These are phyloP conservation scores for Lomentospora prolificans DNA, from an alignment of 2,329 filamentous ascomycete genomes.

Conservation along the genomic window DNA sequence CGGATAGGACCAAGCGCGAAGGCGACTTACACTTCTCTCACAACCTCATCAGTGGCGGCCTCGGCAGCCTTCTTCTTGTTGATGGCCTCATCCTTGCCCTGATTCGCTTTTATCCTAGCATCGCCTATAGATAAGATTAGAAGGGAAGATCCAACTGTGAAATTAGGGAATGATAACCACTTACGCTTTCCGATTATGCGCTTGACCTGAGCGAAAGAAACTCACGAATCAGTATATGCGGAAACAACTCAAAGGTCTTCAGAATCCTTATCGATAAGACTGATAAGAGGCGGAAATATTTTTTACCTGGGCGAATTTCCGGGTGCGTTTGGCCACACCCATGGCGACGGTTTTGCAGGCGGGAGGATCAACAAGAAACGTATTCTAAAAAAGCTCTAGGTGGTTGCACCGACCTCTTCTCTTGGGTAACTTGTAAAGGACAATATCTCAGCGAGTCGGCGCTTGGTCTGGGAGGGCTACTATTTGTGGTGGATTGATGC, in stretches of 20 bases:
- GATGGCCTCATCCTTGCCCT: constrained; percentile 51
- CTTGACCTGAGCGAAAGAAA: constrained; percentile 49
- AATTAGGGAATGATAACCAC: not conserved
- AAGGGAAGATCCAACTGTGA: not conserved
- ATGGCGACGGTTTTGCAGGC: constrained; percentile 34
- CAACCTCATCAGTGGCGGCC: constrained; percentile 47
- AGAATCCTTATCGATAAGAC: constrained; percentile 19
- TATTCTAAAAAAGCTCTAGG: no score
- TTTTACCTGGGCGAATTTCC: constrained; percentile 70
- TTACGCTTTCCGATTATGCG: constrained; percentile 62
- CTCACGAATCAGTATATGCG: constrained; percentile 6
- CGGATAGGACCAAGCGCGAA: constrained; percentile 3
- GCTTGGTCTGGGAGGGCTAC: no score
- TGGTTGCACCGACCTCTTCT: no score
- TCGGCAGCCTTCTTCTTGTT: constrained; percentile 48
- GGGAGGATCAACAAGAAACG: not conserved
- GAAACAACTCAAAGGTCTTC: no score
- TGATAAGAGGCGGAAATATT: not conserved
- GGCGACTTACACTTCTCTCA: constrained; percentile 55
- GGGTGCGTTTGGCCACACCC: constrained; percentile 82
- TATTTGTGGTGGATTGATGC: not conserved
- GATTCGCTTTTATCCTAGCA: constrained; percentile 72
- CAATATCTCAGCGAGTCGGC: no score
- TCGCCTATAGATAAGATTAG: constrained; percentile 38
- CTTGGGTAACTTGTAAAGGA: no score